These are phyloP conservation scores for Apophysomyces variabilis DNA, from an alignment of 371 early-diverging fungal species.

Conservation along the genomic window DNA sequence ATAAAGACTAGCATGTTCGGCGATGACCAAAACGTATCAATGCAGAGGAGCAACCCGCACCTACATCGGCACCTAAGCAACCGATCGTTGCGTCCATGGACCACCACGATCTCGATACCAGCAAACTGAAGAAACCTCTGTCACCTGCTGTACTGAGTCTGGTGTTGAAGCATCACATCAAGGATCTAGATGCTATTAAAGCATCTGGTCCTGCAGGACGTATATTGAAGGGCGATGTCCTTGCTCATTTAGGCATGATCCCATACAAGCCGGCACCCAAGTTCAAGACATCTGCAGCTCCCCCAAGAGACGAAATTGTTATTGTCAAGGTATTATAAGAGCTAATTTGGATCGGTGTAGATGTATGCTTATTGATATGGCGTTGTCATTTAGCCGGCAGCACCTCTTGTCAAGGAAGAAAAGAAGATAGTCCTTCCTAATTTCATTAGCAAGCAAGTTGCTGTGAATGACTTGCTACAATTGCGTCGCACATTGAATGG, in stretches of 20 bases:
- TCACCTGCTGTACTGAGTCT: conserved; percentile 76
- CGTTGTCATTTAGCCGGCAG: conserved; percentile 21
- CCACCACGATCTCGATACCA: conserved; percentile 51
- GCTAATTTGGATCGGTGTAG: neutral
- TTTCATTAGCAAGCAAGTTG: conserved; percentile 72
- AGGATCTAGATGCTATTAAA: conserved; percentile 56
- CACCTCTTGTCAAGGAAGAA: conserved; percentile 23
- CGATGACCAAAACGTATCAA: conserved; percentile 7
- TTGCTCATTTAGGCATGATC: conserved; percentile 71
- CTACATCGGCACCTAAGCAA: conserved; percentile 32
- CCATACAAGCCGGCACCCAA: conserved; percentile 58
- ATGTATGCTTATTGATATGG: neutral
- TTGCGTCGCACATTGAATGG: conserved; percentile 74
- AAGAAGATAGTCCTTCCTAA: conserved; percentile 33
- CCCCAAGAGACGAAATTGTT: conserved; percentile 52
- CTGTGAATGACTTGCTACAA: conserved; percentile 68
- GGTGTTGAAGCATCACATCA: conserved; percentile 61
- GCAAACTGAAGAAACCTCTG: conserved; percentile 55
- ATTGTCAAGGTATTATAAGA: conserved; percentile 43
- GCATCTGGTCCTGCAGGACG: conserved; percentile 92
- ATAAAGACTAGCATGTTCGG: too few species aligned
- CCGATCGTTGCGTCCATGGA: conserved; percentile 34
- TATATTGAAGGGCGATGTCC: conserved; percentile 90
- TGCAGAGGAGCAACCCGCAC: conserved; percentile 15
- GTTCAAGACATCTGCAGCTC: conserved; percentile 40